Base-by-base conservation (phyloP, 129 eudicot species). In the Chrysanthemum lavandulifolium region DNA sequence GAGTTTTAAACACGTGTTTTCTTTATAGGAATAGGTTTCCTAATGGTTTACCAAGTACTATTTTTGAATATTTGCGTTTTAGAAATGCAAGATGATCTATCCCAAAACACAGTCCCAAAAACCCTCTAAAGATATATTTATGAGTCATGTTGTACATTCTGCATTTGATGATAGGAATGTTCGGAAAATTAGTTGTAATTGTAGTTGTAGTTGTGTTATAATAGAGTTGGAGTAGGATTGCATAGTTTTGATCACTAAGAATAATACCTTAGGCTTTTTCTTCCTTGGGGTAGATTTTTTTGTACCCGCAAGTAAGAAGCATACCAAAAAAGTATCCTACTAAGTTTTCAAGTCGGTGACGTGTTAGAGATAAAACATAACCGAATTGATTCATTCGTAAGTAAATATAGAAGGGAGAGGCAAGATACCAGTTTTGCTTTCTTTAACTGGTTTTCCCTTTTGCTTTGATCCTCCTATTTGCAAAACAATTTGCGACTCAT, bases 361-460 rank as follows among this genome's bases (percentile, higher is more conserved):
- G 23, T 3, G 51, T 63, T 36, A n/a, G 68, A 63, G 23, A 36
- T n/a, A 14, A 13, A 36, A 64, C 14, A 40, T 64, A 31, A 31
- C 13, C 18, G 13, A 33, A 36, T 2, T 5, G 8, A n/a, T 27
- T 21, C 47, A 36, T 33, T 14, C 23, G 14, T 64, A 36, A 64
- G 11, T 64, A 64, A 1, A 33, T 14, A 40, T 23, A 25, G 12
- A 2, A 2, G 49, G 27, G 57, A 15, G 60, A 70, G 72, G 50
- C 19, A 76, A 68, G 68, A 71, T 65, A 89, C 93, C 88, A 64
- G 79, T 21, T 79, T 76, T 71, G 55, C 40, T 78, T 81, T 77
- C 82, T 81, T 68, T 76, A 36, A 59, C 19, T 43, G 68, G 73
- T 78, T 83, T 84, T 27, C 72, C 79, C 74, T 81, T 77, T 65